Percentiles rank a stretch among this genome's conserved stretches.
Evolutionary conservation across 192 early-diverging fungal genomes (phyloP).

Genomic region (Coemansia sp.): DNA sequence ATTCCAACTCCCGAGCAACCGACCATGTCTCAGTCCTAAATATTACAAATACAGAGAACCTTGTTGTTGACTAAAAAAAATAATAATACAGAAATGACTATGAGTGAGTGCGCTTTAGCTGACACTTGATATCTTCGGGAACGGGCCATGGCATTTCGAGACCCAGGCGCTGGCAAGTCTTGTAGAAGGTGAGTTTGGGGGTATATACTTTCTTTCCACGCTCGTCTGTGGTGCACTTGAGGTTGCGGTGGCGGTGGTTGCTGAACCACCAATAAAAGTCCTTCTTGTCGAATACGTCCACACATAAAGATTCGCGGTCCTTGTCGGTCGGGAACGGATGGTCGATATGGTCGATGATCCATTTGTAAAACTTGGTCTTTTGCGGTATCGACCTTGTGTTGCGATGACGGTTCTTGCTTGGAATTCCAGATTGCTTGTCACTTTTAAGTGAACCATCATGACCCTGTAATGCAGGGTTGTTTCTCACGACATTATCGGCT

Average conservation of each 20-base stretch:
- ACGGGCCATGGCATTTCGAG: conserved; percentile 25
- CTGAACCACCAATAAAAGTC: conserved; percentile 51
- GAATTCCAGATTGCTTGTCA: background rate
- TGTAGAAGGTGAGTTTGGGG: conserved; percentile 27
- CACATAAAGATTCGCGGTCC: background rate
- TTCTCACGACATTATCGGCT: background rate
- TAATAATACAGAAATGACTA: background rate
- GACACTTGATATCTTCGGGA: conserved; percentile 14
- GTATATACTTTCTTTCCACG: conserved; percentile 19
- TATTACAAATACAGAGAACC: background rate
- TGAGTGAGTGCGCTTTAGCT: background rate
- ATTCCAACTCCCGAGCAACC: conserved; percentile 63
- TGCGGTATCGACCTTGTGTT: conserved; percentile 19
- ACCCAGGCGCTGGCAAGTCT: conserved; percentile 20
- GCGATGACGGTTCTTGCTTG: conserved; percentile 12
- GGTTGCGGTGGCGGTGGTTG: conserved; percentile 44
- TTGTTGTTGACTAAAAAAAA: background rate
- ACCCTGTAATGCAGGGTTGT: background rate
- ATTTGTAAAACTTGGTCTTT: conserved; percentile 21
- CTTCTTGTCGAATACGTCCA: conserved; percentile 17
- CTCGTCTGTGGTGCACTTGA: conserved; percentile 4
- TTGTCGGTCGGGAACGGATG: conserved; percentile 36
- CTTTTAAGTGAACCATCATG: background rate
- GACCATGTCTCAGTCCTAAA: conserved; percentile 27
- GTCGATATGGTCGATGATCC: conserved; percentile 29